Evolutionary conservation across 225 moss, liverwort and hornwort species (phyloP).

Genomic region (Bryoerythrophyllum caledonicum): DNA sequence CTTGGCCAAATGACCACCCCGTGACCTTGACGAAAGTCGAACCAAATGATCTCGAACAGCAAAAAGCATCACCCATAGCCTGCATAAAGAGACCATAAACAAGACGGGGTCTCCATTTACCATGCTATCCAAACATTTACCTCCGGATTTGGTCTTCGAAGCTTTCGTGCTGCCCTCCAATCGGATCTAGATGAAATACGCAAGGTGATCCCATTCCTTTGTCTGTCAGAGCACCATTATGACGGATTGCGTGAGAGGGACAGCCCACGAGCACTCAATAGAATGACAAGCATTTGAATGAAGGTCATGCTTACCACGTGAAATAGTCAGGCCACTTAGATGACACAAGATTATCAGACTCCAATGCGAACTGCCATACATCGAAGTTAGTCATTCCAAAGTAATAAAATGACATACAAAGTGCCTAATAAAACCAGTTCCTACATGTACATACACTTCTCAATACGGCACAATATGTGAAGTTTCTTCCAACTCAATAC

Average conservation of each 20-base stretch:
- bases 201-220: slow-evolving; percentile 7
- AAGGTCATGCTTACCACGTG: neutral
- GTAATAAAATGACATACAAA: too few relatives aligned
- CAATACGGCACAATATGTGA: too few relatives aligned
- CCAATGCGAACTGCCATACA: slow-evolving; percentile 13
- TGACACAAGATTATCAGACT: slow-evolving; percentile 17
- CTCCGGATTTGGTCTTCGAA: slow-evolving; percentile 21
- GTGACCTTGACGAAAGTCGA: too few relatives aligned
- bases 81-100: rapidly evolving
- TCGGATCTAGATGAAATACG: slow-evolving; percentile 30
- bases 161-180: slow-evolving; percentile 17
- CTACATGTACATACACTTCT: neutral
- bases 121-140: slow-evolving; percentile 5
- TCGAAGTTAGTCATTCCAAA: neutral
- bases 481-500: neutral
- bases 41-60: too few relatives aligned
- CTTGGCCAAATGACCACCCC: neutral
- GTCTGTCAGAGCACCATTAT: neutral
- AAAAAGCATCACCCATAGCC: neutral
- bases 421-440: neutral
- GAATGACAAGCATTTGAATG: neutral
- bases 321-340: neutral
- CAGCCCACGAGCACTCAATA: rapidly evolving
- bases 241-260: rapidly evolving
- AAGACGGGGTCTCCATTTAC: neutral